phyloP scores from a whole-genome alignment of 331 rosid species.

The Spiraea crenata region DNA sequence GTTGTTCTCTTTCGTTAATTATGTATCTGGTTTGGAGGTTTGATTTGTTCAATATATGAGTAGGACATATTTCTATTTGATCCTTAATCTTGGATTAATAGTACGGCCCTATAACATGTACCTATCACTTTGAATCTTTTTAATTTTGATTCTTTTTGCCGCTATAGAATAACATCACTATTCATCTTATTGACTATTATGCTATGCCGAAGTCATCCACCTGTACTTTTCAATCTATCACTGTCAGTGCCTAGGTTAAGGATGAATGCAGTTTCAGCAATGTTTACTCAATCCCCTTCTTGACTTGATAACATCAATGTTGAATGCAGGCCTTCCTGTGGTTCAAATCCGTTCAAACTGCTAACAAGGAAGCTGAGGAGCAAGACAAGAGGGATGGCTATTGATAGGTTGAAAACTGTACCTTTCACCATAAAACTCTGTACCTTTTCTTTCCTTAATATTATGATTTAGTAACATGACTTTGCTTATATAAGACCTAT shows the following conservation, averaged over 20 bases:
- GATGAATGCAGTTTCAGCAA: too few species aligned
- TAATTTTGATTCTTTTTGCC: background rate
- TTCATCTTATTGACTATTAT: background rate
- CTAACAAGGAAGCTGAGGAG: slow-evolving; percentile 96
- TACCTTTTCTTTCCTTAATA: background rate
- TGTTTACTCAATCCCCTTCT: background rate
- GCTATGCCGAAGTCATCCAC: background rate
- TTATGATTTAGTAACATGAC: background rate
- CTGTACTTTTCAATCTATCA: too few species aligned
- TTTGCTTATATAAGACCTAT: background rate
- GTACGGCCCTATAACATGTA: background rate
- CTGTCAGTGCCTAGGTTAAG: too few species aligned
- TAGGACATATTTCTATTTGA: background rate
- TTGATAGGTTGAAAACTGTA: slow-evolving; percentile 24
- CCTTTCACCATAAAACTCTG: background rate
- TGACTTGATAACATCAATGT: slow-evolving; percentile 18
- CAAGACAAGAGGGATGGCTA: slow-evolving; percentile 94
- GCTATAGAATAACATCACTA: background rate
- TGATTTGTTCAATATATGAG: background rate
- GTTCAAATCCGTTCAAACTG: slow-evolving; percentile 85
- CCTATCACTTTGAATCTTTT: background rate
- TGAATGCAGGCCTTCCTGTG: slow-evolving; percentile 70
- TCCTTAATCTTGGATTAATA: background rate
- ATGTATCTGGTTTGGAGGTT: background rate
- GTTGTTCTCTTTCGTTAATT: slow-evolving; percentile 13